Conservation (phyloP, 1,284 basidiomycete species). For the Rhodotorula glutinis region DNA sequence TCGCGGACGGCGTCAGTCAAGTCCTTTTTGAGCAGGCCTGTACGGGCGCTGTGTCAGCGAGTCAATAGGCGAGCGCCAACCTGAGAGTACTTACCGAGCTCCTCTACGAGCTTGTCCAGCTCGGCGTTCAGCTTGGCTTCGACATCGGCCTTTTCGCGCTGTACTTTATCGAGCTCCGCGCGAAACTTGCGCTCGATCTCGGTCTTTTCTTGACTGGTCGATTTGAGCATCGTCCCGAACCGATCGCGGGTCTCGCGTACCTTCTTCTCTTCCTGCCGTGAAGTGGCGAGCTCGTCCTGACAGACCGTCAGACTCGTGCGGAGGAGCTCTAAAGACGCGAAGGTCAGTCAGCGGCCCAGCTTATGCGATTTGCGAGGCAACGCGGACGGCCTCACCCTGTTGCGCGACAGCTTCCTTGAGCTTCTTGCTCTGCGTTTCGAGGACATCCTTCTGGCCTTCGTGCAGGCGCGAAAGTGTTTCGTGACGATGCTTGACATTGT, state of each 20-base stretch:
- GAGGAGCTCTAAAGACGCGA: background rate
- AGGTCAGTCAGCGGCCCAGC: background rate
- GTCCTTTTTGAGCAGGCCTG: background rate
- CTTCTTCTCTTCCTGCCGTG: background rate
- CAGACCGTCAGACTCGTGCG: background rate
- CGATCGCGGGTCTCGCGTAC: background rate
- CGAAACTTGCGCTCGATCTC: background rate
- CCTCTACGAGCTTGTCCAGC: background rate
- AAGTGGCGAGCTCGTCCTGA: background rate
- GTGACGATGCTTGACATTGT: background rate
- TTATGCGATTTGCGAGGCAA: background rate
- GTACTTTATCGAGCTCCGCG: slow-evolving; percentile 5
- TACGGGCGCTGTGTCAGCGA: no score
- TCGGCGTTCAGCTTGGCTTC: no score
- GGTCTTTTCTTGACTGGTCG: background rate
- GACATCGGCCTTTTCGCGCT: background rate
- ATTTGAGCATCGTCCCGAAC: background rate
- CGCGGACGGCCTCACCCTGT: background rate
- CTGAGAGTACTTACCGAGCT: background rate
- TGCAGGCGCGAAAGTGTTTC: background rate
- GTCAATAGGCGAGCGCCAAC: background rate
- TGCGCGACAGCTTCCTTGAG: background rate
- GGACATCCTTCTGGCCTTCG: background rate
- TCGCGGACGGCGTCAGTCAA: background rate
- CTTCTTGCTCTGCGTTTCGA: background rate